phyloP scores from a whole-genome alignment of 306 rosid species.

The Cercis canadensis region DNA sequence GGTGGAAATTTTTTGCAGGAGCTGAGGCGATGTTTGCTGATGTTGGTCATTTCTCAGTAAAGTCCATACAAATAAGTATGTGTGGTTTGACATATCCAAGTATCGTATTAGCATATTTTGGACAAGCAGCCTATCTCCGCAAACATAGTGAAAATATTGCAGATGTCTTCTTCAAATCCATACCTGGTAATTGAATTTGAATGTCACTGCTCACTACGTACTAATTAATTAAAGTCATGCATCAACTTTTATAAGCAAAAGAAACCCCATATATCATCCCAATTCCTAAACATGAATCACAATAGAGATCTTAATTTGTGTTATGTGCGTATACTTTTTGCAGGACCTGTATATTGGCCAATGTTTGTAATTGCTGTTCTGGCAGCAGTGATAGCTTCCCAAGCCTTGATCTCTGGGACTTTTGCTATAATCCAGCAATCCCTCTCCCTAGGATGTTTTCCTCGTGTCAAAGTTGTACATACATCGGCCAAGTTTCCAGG shows the following conservation, averaged over 20 bases:
- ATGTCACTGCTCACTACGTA: too few species aligned
- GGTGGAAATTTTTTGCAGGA: too few species aligned
- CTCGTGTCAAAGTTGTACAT: not conserved
- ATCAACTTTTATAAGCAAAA: too few species aligned
- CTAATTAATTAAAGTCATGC: too few species aligned
- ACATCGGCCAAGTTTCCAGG: not conserved
- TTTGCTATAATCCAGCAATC: not conserved
- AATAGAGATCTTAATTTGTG: too few species aligned
- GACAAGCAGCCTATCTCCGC: too few species aligned
- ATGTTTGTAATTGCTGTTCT: not conserved
- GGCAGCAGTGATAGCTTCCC: not conserved
- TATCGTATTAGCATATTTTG: too few species aligned
- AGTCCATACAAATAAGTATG: constrained; percentile 31
- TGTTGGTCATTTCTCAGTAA: constrained; percentile 32
- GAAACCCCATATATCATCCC: not conserved
- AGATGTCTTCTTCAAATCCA: too few species aligned
- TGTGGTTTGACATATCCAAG: not conserved
- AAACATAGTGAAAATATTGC: too few species aligned
- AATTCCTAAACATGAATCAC: too few species aligned
- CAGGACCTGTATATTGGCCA: not conserved
- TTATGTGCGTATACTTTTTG: too few species aligned
- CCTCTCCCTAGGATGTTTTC: not conserved
- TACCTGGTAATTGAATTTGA: too few species aligned
- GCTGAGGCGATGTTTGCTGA: constrained; percentile 40
- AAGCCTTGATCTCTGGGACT: not conserved